phyloP scores from a whole-genome alignment of 768 basidiomycete genomes.

The Leccinum arenicola region DNA sequence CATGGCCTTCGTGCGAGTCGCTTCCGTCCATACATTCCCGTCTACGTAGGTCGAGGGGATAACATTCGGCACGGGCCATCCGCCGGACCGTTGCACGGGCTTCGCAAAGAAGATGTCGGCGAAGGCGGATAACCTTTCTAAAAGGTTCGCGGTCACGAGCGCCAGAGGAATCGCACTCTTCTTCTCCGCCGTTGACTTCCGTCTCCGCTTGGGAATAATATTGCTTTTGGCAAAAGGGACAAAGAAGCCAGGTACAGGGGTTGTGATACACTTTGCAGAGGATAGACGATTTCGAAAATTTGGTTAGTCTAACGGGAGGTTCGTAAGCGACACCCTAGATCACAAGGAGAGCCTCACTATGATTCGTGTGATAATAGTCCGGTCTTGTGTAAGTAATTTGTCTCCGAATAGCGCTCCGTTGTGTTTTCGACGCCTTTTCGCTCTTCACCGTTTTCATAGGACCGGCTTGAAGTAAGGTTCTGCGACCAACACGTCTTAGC shows the following conservation, averaged over 20 bases:
- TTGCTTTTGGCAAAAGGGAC: conserved; percentile 84
- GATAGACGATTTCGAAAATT: conserved; percentile 41
- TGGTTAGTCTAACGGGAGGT: conserved; percentile 35
- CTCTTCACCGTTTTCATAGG: conserved; percentile 64
- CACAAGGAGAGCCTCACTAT: conserved; percentile 49
- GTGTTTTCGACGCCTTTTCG: conserved; percentile 49
- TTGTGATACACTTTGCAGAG: conserved; percentile 27
- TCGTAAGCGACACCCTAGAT: conserved; percentile 11
- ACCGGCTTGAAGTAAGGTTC: conserved; percentile 55
- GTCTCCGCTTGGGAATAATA: conserved; percentile 89
- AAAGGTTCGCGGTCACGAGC: conserved; percentile 62
- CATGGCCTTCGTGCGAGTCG: conserved; percentile 47
- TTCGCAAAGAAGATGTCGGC: conserved; percentile 78
- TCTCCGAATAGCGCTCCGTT: conserved; percentile 68
- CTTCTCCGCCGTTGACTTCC: conserved; percentile 85
- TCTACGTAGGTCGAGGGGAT: conserved; percentile 55
- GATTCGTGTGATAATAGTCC: conserved; percentile 46
- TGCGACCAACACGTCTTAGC: conserved; percentile 32
- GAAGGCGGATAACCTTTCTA: conserved; percentile 57
- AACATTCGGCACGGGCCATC: conserved; percentile 76
- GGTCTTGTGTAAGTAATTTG: conserved; percentile 80
- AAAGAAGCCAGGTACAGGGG: conserved; percentile 72
- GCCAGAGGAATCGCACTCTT: conserved; percentile 83
- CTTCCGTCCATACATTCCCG: conserved; percentile 43
- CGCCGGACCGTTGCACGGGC: conserved; percentile 83